Percentiles rank a stretch among this genome's conserved stretches.
These are phyloP conservation scores for Suhomyces maxii DNA, from an alignment of 1,139 yeast species.

Conservation along the genomic window DNA sequence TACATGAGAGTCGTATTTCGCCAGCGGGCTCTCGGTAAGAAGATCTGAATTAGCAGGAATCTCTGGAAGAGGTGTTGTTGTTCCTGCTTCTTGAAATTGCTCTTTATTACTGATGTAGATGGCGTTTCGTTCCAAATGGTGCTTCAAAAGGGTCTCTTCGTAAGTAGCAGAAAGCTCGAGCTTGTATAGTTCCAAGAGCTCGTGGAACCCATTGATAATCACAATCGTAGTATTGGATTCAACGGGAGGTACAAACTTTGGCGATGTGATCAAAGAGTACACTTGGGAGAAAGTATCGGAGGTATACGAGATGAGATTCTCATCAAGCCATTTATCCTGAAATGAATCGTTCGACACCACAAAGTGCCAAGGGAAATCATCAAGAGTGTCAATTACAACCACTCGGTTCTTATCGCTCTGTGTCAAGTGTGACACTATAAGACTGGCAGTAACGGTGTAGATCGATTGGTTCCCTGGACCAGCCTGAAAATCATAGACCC, in stretches of 20 bases:
- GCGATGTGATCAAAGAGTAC: conserved; percentile 20
- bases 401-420: conserved; percentile 17
- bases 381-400: conserved; percentile 33
- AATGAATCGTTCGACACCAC: conserved; percentile 22
- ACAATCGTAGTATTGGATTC: conserved; percentile 17
- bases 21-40: conserved; percentile 31
- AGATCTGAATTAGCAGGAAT: conserved; percentile 35
- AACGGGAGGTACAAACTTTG: conserved; percentile 5
- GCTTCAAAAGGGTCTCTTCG: conserved; percentile 37
- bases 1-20: conserved; percentile 36
- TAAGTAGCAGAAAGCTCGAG: conserved; percentile 35
- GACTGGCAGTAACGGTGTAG: conserved; percentile 22
- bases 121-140: conserved; percentile 31
- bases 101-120: conserved; percentile 22
- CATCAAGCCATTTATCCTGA: conserved; percentile 18
- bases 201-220: conserved; percentile 38
- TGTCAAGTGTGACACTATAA: conserved; percentile 32
- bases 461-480: conserved; percentile 34
- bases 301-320: conserved; percentile 17
- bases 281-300: conserved; percentile 32
- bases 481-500: conserved; percentile 40
- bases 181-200: conserved; percentile 36
- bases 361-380: conserved; percentile 30
- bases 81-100: conserved; percentile 26
- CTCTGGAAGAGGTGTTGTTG: conserved; percentile 24